These are phyloP conservation scores for Suhomyces vadensis DNA, from an alignment of 805 yeast genomes.

Conservation along the genomic window DNA sequence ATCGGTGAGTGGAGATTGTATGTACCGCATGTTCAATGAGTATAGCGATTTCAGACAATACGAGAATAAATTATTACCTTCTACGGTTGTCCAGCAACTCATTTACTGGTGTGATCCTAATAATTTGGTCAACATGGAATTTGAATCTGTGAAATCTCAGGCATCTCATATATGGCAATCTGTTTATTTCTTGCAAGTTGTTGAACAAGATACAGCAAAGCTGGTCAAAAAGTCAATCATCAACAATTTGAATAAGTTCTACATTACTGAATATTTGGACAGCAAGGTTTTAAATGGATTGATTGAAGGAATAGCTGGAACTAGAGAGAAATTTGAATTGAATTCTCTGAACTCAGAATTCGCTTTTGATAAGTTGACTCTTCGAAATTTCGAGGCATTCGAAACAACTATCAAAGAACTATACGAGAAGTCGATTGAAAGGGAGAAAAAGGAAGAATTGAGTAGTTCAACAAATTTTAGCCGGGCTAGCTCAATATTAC, in stretches of 20 bases:
- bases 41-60: slow-evolving; percentile 35
- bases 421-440: slow-evolving; percentile 24
- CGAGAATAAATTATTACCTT: slow-evolving; percentile 32
- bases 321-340: slow-evolving; percentile 25
- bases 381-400: slow-evolving; percentile 34
- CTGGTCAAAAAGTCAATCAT: slow-evolving; percentile 54
- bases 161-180: slow-evolving; percentile 59
- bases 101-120: slow-evolving; percentile 85
- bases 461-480: slow-evolving; percentile 6
- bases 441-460: slow-evolving; percentile 16
- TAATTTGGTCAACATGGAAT: slow-evolving; percentile 52
- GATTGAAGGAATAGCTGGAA: slow-evolving; percentile 34
- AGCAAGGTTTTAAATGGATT: slow-evolving; percentile 33
- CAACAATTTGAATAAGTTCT: slow-evolving; percentile 49
- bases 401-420: slow-evolving; percentile 24
- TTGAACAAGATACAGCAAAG: slow-evolving; percentile 53
- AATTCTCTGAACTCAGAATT: slow-evolving; percentile 30
- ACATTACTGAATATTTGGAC: slow-evolving; percentile 29
- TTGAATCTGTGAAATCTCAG: slow-evolving; percentile 42
- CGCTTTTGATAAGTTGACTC: slow-evolving; percentile 31
- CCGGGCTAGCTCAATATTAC: slow-evolving; percentile 12
- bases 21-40: slow-evolving; percentile 53
- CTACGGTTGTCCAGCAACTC: slow-evolving; percentile 63
- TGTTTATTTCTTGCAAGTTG: slow-evolving; percentile 51
- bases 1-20: slow-evolving; percentile 64